A percentile compares a stretch with the other conserved stretches of the same genome.
These are phyloP conservation scores for Trebouxia sp. DNA, from an alignment of 139 green algal species.

Conservation along the genomic window DNA sequence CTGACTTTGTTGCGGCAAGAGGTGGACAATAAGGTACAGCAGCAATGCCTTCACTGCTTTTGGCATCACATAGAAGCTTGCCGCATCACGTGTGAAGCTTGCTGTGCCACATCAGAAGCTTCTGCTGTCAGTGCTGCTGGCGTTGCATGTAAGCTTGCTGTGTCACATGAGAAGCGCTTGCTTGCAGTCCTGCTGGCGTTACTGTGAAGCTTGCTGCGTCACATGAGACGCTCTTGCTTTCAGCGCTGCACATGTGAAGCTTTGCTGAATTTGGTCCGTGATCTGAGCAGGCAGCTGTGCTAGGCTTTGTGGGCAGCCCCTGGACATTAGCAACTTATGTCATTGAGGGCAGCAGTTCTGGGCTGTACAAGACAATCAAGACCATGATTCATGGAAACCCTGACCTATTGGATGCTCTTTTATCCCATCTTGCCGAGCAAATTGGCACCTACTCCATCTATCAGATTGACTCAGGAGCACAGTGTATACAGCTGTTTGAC, in stretches of 20 bases:
- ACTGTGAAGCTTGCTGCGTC: too few relatives aligned
- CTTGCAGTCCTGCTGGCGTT: too few relatives aligned
- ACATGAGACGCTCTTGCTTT: too few relatives aligned
- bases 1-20: constrained; percentile 89
- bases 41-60: constrained; percentile 46
- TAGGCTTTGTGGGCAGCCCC: constrained; percentile 96
- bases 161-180: too few relatives aligned
- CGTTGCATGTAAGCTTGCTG: too few relatives aligned
- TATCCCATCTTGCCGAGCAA: constrained; percentile 86
- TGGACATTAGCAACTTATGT: constrained; percentile 98
- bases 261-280: not conserved
- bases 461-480: constrained; percentile 93
- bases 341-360: constrained; percentile 85
- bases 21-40: constrained; percentile 71
- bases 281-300: constrained; percentile 69
- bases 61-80: not conserved
- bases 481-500: constrained; percentile 97
- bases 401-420: constrained; percentile 82
- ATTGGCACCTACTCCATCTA: constrained; percentile 86
- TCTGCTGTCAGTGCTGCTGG: too few relatives aligned
- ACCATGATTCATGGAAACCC: constrained; percentile 85
- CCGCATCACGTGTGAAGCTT: too few relatives aligned
- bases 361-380: constrained; percentile 69
- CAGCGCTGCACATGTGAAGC: too few relatives aligned
- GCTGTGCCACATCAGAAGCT: too few relatives aligned